Base-by-base conservation (phyloP, 176 grass and related monocot genomes). In the Oryza glumipatula region DNA sequence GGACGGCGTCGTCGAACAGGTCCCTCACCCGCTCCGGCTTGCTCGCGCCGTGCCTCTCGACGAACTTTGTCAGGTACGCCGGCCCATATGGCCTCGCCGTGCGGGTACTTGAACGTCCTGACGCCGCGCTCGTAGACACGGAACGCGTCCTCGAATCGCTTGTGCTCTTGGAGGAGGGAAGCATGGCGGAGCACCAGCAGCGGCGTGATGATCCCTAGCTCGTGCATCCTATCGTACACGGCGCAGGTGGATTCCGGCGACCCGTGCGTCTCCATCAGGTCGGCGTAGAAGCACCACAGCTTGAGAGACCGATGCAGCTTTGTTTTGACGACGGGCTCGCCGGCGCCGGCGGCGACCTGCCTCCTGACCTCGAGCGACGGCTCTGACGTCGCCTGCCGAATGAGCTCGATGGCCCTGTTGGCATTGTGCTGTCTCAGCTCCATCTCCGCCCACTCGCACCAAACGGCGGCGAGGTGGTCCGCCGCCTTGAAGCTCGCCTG, bases 71-170 rank as follows among this genome's bases (percentile, higher is more conserved):
- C 30, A 92, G 82, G 75, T 97, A 97, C 16, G 91, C 91, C 11
- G 89, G 89, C 82, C 91, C 91, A 94, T 41, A 97, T 90, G 48
- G 90, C 85, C 49, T 84, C 90, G 61, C 68, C 89, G 68, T 97
- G 91, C 46, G 91, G 91, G 49, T 97, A 84, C 58, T 88, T 88
- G 78, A 97, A 97, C 8, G 85, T 79, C 43, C 32, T 71, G 45
- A 94, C 87, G 48, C 94, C 94, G 76, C 87, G 87, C 83, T 93
- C 82, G 79, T 94, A 93, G 4, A 90, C 94, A 12, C 87, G 88
- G 76, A 97, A 97, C 82, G 91, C 91, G 86, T 97, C 91, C 65
- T 97, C 94, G 82, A 94, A 94, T 67, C 92, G 87, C 11, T 70
- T 33, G 36, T 89, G 88, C 71, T 82, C 81, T 44, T 81, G 56